Evolutionary conservation across 2,329 filamentous ascomycete genomes (phyloP).

Genomic region (Aspergillus viridinutans): DNA sequence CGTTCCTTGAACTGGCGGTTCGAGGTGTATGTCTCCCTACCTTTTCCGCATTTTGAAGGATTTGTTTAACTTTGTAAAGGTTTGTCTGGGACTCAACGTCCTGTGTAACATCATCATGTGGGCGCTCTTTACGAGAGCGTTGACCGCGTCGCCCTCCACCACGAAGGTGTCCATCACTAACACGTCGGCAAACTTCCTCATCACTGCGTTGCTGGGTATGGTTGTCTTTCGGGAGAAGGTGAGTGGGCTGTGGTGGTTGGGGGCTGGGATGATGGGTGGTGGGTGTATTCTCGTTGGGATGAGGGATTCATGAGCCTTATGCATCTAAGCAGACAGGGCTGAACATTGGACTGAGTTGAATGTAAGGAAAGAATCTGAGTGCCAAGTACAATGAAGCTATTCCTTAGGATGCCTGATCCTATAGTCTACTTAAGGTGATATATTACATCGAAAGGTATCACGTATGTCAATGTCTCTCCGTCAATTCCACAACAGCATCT

Average conservation of each 20-base stretch:
- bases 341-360: neutral
- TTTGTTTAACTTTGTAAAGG: constrained; percentile 29
- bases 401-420: constrained; percentile 2
- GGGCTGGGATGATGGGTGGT: constrained; percentile 55
- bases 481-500: constrained; percentile 46
- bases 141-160: constrained; percentile 57
- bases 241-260: constrained; percentile 58
- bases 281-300: constrained; percentile 61
- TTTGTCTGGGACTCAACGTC: constrained; percentile 59
- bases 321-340: neutral
- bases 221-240: constrained; percentile 56
- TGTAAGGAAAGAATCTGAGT: neutral
- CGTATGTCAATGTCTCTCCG: constrained; percentile 27
- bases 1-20: constrained; percentile 48
- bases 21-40: constrained; percentile 45
- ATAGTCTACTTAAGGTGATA: neutral
- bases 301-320: constrained; percentile 39
- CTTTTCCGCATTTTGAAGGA: constrained; percentile 14
- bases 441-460: neutral
- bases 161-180: constrained; percentile 62
- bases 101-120: constrained; percentile 62
- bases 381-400: neutral
- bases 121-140: constrained; percentile 59
- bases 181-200: constrained; percentile 60
- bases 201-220: constrained; percentile 57